Conservation (phyloP, 1,139 yeast genomes). For the Saccharomycopsis phalli region DNA sequence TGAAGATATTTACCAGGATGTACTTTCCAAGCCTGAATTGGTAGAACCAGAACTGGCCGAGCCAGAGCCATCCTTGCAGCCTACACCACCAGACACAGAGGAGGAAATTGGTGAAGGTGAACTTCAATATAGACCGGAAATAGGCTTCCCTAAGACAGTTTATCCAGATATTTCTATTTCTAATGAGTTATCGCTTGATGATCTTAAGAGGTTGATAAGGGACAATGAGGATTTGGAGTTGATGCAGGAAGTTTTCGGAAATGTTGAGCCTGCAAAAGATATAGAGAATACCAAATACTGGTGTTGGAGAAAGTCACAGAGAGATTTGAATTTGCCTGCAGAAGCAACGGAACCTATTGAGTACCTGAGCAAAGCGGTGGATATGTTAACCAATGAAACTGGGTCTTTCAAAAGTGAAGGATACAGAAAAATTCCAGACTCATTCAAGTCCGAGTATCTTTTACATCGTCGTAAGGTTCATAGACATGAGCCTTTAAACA, state of each 20-base stretch:
- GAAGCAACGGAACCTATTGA: not conserved
- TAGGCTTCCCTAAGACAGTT: conserved; percentile 24
- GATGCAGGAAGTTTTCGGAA: conserved; percentile 38
- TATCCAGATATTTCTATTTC: conserved; percentile 38
- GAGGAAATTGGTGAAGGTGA: conserved; percentile 23
- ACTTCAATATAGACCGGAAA: conserved; percentile 37
- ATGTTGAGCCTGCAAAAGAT: conserved; percentile 25
- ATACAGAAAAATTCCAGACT: conserved; percentile 63
- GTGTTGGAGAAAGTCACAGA: conserved; percentile 56
- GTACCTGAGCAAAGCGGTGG: conserved; percentile 22
- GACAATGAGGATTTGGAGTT: conserved; percentile 68
- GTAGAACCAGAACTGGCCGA: not conserved
- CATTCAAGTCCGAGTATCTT: conserved; percentile 63
- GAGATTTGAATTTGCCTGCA: conserved; percentile 25
- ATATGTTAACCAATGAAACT: conserved; percentile 36
- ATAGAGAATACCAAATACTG: conserved; percentile 46
- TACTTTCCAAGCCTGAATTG: conserved; percentile 19
- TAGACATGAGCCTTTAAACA: conserved; percentile 41
- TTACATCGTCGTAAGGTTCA: conserved; percentile 64
- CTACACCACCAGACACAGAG: conserved; percentile 6
- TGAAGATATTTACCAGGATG: conserved; percentile 5
- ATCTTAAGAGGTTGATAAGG: conserved; percentile 46
- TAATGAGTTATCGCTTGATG: conserved; percentile 26
- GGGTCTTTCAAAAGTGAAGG: conserved; percentile 75
- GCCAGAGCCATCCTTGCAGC: not conserved